Percentiles rank a stretch among this genome's conserved stretches.
Evolutionary conservation across 768 basidiomycete species (phyloP).

Genomic region (Mycena metata): DNA sequence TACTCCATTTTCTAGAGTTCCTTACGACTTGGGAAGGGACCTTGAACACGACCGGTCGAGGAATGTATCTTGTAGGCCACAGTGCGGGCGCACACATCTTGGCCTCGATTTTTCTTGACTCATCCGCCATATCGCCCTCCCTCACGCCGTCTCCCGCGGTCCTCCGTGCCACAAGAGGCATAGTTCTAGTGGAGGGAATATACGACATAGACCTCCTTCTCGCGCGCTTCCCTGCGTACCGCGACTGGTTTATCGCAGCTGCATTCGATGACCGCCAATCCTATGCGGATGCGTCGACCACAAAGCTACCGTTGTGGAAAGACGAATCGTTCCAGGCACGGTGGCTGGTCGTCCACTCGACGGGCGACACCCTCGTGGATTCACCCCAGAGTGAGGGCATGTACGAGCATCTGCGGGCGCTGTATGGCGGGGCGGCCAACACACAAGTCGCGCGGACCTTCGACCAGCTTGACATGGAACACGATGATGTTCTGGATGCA

Average conservation of each 20-base stretch:
- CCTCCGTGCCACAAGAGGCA: slow-evolving; percentile 61
- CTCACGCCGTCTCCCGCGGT: slow-evolving; percentile 62
- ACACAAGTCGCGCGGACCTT: slow-evolving; percentile 47
- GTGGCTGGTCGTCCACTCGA: slow-evolving; percentile 85
- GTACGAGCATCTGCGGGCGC: slow-evolving; percentile 62
- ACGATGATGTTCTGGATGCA: slow-evolving; percentile 63
- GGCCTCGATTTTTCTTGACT: slow-evolving; percentile 74
- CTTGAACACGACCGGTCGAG: slow-evolving; percentile 51
- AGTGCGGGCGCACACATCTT: slow-evolving; percentile 90
- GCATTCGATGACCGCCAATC: slow-evolving; percentile 68
- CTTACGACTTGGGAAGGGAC: slow-evolving; percentile 61
- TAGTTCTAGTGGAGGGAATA: slow-evolving; percentile 82
- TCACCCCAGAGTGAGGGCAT: slow-evolving; percentile 71
- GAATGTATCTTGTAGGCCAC: slow-evolving; percentile 79
- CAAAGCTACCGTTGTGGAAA: slow-evolving; percentile 55
- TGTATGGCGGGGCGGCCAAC: slow-evolving; percentile 48
- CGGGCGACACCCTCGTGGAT: slow-evolving; percentile 78
- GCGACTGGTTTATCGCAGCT: slow-evolving; percentile 74
- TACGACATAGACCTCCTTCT: slow-evolving; percentile 81
- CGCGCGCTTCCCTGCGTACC: slow-evolving; percentile 74
- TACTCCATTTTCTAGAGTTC: slow-evolving; percentile 72
- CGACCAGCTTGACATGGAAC: slow-evolving; percentile 62
- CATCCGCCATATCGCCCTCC: slow-evolving; percentile 53
- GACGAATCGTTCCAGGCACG: slow-evolving; percentile 48
- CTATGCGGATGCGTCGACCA: slow-evolving; percentile 64